These are phyloP conservation scores for Lipomyces mesembrius DNA, from an alignment of 805 yeast genomes.

Conservation along the genomic window DNA sequence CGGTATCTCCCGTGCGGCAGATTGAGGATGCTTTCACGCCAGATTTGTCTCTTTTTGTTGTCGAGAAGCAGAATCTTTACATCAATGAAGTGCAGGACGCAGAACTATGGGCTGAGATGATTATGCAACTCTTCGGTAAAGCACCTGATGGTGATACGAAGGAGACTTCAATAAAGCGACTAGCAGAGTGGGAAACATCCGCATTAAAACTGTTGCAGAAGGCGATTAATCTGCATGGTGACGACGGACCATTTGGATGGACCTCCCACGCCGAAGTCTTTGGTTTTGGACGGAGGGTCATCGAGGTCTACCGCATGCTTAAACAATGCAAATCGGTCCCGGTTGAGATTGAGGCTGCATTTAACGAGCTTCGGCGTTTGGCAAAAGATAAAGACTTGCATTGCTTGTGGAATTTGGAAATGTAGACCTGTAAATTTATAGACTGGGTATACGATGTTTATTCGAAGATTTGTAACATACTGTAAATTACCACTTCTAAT, in stretches of 20 bases:
- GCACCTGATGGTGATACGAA: not conserved
- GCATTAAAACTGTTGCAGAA: conserved; percentile 5
- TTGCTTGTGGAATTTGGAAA: conserved; percentile 9
- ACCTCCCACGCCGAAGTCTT: conserved; percentile 18
- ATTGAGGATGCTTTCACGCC: conserved; percentile 36
- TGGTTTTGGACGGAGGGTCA: conserved; percentile 23
- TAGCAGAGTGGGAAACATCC: conserved; percentile 1
- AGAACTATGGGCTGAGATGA: conserved; percentile 18
- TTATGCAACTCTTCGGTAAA: not conserved
- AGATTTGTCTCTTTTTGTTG: conserved; percentile 58
- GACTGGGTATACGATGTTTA: not conserved
- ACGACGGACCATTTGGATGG: conserved; percentile 33
- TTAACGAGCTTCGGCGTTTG: conserved; percentile 12
- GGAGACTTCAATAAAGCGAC: not conserved
- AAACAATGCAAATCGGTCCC: not conserved
- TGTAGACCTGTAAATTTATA: conserved; percentile 4
- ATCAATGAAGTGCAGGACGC: conserved; percentile 50
- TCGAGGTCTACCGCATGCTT: conserved; percentile 8
- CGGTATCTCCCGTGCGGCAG: conserved; percentile 34
- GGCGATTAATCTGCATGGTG: conserved; percentile 13
- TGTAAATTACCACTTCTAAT: not conserved
- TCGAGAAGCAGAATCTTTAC: conserved; percentile 71
- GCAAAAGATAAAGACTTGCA: not conserved
- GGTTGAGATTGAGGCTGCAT: conserved; percentile 6
- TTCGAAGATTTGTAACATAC: not conserved